Evolutionary conservation across 306 rosid genomes (phyloP).

Genomic region (Medicago truncatula): MtrunA17r5.0-ANR NC_053043.1:43894001-43894500

Average conservation of each 20-base stretch:
- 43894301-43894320: slow-evolving; percentile 63
- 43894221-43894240: slow-evolving; percentile 51
- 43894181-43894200: slow-evolving; percentile 27
- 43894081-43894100: slow-evolving; percentile 25
- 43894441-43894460: slow-evolving; percentile 43
- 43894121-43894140: slow-evolving; percentile 31
- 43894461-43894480: slow-evolving; percentile 49
- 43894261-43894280: slow-evolving; percentile 66
- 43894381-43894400: slow-evolving; percentile 47
- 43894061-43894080: not conserved
- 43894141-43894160: slow-evolving; percentile 34
- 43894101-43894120: slow-evolving; percentile 12
- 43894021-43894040: too few relatives aligned
- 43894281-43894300: slow-evolving; percentile 55
- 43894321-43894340: slow-evolving; percentile 56
- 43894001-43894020: too few relatives aligned
- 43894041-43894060: too few relatives aligned
- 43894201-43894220: slow-evolving; percentile 46
- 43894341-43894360: slow-evolving; percentile 44
- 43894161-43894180: slow-evolving; percentile 41
- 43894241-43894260: slow-evolving; percentile 41
- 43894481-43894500: slow-evolving; percentile 56
- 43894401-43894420: slow-evolving; percentile 45
- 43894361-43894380: slow-evolving; percentile 47
- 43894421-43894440: slow-evolving; percentile 42